Percentiles rank a stretch among this genome's conserved stretches.
Evolutionary conservation across 257 asterid genomes (phyloP).

Genomic region (Scutellaria baicalensis): DNA sequence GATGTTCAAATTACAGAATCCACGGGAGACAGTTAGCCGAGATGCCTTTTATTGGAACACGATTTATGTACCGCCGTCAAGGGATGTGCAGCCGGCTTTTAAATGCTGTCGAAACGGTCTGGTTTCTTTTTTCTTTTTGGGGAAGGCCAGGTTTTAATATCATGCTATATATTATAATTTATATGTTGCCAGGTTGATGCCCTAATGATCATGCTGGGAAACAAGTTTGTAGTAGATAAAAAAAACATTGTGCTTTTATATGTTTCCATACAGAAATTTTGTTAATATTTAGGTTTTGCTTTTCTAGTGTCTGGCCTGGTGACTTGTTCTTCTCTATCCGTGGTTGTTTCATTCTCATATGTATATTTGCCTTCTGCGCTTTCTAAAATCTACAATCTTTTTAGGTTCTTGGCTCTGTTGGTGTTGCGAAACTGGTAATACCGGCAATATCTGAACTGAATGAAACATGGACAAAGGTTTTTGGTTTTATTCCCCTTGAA

Average conservation of each 20-base stretch:
- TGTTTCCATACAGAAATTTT: background rate
- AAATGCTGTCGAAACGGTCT: constrained; percentile 65
- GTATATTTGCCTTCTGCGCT: background rate
- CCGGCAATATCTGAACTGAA: constrained; percentile 79
- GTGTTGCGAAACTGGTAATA: constrained; percentile 66
- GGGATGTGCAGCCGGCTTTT: constrained; percentile 89
- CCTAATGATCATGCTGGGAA: no score
- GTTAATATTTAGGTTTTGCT: background rate
- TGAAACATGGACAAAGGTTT: constrained; percentile 82
- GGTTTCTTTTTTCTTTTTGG: constrained; percentile 9
- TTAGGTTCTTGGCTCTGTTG: constrained; percentile 73
- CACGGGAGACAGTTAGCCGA: constrained; percentile 84
- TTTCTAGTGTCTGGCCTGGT: background rate
- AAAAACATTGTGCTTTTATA: no score
- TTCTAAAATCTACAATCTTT: background rate
- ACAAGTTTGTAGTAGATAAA: no score
- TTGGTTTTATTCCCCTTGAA: constrained; percentile 67
- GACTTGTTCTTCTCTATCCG: background rate
- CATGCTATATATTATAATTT: background rate
- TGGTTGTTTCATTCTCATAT: background rate
- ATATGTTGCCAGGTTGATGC: no score
- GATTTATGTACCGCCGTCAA: constrained; percentile 70
- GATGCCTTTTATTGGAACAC: constrained; percentile 98
- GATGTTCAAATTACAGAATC: constrained; percentile 39
- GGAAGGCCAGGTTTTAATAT: background rate